Evolutionary conservation across 2,329 filamentous ascomycete genomes (phyloP), one percentile per base, ranked within the genome.

Genomic region (Shiraia sp.): DNA sequence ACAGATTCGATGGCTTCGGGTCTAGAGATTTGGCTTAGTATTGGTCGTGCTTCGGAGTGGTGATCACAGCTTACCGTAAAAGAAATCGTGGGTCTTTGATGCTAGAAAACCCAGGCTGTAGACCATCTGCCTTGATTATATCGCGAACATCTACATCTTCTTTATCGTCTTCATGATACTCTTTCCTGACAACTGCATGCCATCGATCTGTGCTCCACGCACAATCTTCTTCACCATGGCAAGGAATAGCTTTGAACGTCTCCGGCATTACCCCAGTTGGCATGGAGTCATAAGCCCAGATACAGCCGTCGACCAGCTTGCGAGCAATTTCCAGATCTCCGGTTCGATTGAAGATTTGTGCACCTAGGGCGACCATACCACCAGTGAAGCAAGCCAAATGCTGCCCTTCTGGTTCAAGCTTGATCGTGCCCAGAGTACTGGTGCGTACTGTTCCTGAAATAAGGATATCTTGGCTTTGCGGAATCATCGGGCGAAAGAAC

Each of bases 1-100:
- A 95, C 83, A 1, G 86, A 90, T 61, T 95, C 90, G 55, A 95
- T 90, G 1, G 88, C 88, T 73, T 95, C 90, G 14, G 89, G 88
- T 15, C 87, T 87, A 50, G 59, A 9, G 4, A 3, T 0, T 4
- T 49, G n/a, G 38, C 40, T 42, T 14, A 45, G 32, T 22, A 26
- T 25, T 60, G 30, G 22, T 38, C 32, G 22, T 5, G 17, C 19
- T 15, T 24, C 2, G 3, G 2, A 3, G 10, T 17, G 10, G 9
- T 10, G 9, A 14, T 4, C 9, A 5, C 43, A 60, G 41, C 47
- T 23, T 49, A 66, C 65, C 74, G 64, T 3, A 77, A 57, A 23
- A 76, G 57, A 53, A 74, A 77, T 13, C 66, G 59, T 14, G 53
- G 56, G 39, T 66, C 62, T 1, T 39, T 57, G 44, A 76, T 68